Base-by-base conservation (phyloP, 106 monocot genomes). In the Chionographis japonica region DNA sequence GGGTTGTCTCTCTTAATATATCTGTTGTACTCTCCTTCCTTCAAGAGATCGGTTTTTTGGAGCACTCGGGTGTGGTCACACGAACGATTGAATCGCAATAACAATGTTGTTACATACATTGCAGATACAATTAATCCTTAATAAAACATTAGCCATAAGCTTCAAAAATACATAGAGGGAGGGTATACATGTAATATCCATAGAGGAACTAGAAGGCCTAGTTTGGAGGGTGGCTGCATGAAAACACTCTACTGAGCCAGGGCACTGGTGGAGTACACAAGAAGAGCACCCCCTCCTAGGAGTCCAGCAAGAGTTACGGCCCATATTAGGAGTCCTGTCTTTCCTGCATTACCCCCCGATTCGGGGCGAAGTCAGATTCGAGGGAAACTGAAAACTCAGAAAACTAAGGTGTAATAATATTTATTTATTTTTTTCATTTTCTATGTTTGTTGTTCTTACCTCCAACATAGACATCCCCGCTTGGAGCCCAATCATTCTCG, bases 191-290 rank as follows among this genome's bases (percentile, higher is more conserved):
- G 46, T 46, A 46, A 46, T 46, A 6, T 46, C 5, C 27, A 27
- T 27, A 10, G 46, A 46, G 46, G 9, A 46, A 6, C 46, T 46
- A 10, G 46, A 27, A 27, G 27, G 27, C 27, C 46, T 46, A 46
- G 46, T 6, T 46, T 46, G 9, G 8, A 46, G 46, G 9, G 9
- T 10, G 9, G 5, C 5, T 56, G 18, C 46, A 10, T 46, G 9
- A 6, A 10, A 46, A 46, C 46, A 55, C 60, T 63, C 68, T 88
- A 95, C 88, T 88, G 83, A 67, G 79, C 38, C 65, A 95, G 55
- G 74, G 94, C 94, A 80, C 95, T 95, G 67, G 95, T 95, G 77
- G 70, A 91, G 88, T 95, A 95, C 49, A 95, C 95, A 12, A 95
- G 86, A 4, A 95, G 91, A 74, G 88, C 95, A 39, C 95, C 95